Conservation (phyloP, 202 grass and related monocot genomes). For the Saccharum hybrid region DNA sequence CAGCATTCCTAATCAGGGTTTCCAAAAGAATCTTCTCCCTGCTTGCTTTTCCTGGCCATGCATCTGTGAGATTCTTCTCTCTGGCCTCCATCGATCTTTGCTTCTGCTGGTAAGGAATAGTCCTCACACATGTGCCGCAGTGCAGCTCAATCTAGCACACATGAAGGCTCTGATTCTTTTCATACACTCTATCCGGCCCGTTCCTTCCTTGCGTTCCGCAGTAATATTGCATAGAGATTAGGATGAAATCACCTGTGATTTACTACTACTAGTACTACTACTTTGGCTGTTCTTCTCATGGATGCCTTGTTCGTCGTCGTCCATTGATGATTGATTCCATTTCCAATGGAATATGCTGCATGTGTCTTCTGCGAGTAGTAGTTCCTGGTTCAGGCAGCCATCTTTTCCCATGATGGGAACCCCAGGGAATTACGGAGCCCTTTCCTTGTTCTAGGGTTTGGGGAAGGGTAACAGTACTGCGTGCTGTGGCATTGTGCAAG, state of each 20-base stretch:
- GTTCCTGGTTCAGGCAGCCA: constrained; percentile 43
- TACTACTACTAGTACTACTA: too few relatives aligned
- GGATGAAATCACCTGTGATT: neutral
- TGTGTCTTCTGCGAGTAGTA: constrained; percentile 22
- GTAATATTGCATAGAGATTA: neutral
- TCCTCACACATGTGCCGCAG: constrained; percentile 34
- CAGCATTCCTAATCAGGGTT: constrained; percentile 48
- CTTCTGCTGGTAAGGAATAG: constrained; percentile 62
- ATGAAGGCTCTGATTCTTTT: constrained; percentile 8
- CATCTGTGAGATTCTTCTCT: constrained; percentile 51
- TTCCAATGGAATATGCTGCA: constrained; percentile 42
- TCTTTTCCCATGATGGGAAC: constrained; percentile 71
- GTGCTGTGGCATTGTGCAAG: constrained; percentile 42
- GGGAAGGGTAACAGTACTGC: constrained; percentile 45
- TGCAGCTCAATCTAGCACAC: constrained; percentile 8
- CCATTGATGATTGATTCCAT: constrained; percentile 39
- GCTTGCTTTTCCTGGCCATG: constrained; percentile 53
- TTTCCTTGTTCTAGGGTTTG: constrained; percentile 62
- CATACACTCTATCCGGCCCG: neutral
- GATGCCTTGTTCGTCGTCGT: neutral
- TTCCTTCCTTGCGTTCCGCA: neutral
- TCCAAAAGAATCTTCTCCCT: constrained; percentile 50
- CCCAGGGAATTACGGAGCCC: constrained; percentile 17
- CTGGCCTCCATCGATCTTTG: constrained; percentile 55
- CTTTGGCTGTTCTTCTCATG: neutral